These are phyloP conservation scores for Aspergillus ostianus DNA, from an alignment of 495 filamentous ascomycete genomes.

Conservation along the genomic window DNA sequence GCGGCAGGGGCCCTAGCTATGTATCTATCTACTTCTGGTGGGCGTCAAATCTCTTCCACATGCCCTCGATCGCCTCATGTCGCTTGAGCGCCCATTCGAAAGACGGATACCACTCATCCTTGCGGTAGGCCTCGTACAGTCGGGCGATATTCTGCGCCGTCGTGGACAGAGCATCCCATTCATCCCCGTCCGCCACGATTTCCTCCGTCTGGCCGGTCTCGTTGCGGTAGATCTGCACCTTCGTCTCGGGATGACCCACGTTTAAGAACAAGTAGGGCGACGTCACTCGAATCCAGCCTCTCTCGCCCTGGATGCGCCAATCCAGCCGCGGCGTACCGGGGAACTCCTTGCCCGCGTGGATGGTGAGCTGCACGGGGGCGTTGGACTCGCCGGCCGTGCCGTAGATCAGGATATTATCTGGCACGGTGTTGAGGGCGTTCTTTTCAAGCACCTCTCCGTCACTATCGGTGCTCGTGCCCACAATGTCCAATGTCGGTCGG, in stretches of 20 bases:
- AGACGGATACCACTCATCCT: slow-evolving; percentile 8
- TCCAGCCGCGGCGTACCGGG: slow-evolving; percentile 8
- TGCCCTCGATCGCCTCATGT: slow-evolving; percentile 8
- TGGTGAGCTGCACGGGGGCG: neutral
- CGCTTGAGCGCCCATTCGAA: slow-evolving; percentile 8
- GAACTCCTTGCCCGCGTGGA: slow-evolving; percentile 8
- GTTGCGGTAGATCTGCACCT: slow-evolving; percentile 4
- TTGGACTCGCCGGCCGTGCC: slow-evolving; percentile 2
- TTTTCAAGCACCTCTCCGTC: neutral
- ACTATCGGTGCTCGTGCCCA: neutral
- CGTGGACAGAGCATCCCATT: slow-evolving; percentile 6
- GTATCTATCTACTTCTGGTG: neutral
- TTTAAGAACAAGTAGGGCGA: slow-evolving; percentile 6
- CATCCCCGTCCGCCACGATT: neutral
- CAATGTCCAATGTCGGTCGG: slow-evolving; percentile 4
- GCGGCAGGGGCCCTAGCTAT: neutral
- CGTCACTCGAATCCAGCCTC: slow-evolving; percentile 6
- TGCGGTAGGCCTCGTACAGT: slow-evolving; percentile 8
- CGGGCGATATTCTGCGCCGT: slow-evolving; percentile 11
- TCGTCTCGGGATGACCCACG: slow-evolving; percentile 6
- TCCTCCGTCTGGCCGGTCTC: slow-evolving; percentile 5
- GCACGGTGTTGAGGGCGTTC: slow-evolving; percentile 1
- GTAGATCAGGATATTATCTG: slow-evolving; percentile 3
- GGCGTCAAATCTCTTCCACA: slow-evolving; percentile 8
- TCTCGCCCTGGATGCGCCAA: slow-evolving; percentile 11